A percentile compares a stretch with the other conserved stretches of the same genome.
Evolutionary conservation across 768 basidiomycete species (phyloP).

Genomic region (Russula vinacea): DNA sequence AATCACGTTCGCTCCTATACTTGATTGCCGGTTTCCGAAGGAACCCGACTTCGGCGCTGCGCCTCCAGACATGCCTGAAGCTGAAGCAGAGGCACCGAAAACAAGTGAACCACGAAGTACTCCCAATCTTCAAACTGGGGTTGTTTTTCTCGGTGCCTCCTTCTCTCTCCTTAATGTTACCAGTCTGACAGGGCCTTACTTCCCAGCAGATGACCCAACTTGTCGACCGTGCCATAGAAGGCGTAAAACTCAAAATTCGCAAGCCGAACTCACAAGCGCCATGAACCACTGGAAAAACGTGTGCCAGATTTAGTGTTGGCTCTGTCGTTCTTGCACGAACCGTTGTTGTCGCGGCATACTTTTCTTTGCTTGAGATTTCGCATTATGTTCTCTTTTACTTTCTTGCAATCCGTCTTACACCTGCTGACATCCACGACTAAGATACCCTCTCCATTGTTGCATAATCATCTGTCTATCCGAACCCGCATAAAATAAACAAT

Average conservation of each 20-base stretch:
- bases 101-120: not conserved
- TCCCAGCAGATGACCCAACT: constrained; percentile 13
- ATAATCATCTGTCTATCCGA: not conserved
- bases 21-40: not conserved
- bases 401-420: not conserved
- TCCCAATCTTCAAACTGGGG: constrained; percentile 8
- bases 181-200: not conserved
- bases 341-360: not conserved
- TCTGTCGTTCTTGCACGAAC: not conserved
- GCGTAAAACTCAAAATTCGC: constrained; percentile 16
- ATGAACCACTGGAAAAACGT: not conserved
- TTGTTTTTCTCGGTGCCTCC: not conserved
- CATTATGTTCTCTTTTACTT: not conserved
- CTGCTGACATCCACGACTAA: not conserved
- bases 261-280: constrained; percentile 4
- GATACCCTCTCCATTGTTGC: not conserved
- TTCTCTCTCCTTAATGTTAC: not conserved
- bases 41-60: not conserved
- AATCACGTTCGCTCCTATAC: constrained; percentile 6
- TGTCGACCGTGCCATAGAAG: constrained; percentile 12
- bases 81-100: not conserved
- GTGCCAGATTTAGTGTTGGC: not conserved
- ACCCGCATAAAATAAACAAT: constrained; percentile 11
- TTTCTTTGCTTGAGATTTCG: not conserved
- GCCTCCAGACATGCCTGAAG: not conserved